Base-by-base conservation (phyloP, 805 yeast genomes). In the Ogataea thermomethanolica region DNA sequence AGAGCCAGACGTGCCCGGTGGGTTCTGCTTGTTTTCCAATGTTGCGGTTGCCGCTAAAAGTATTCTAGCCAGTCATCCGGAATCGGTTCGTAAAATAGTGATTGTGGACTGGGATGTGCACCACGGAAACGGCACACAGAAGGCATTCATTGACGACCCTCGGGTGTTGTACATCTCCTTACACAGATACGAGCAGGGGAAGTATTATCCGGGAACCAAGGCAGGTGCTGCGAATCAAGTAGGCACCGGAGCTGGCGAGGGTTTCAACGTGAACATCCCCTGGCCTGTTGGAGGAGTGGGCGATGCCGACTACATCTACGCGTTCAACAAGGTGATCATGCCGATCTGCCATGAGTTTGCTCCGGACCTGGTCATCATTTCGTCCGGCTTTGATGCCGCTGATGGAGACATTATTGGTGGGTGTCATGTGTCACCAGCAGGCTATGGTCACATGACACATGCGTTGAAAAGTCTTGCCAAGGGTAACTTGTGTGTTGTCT, bases 111-210 rank as follows among this genome's bases (percentile, higher is more conserved):
- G 99, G 99, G 99, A 93, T 63, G 89, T 93, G 34, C 99, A 93
- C 64, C 99, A 93, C 62, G 99, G 99, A 20, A 93, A 93, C 62
- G 99, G 99, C 28, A 93, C 99, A 1, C 99, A 93, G 62, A 83
- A 84, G 59, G 88, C 95, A 2, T 93, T 93, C 53, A 78, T 78
- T 50, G 76, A 86, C 48, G 96, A 93, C 58, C 95, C 95, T 21
- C 70, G 95, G 40, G 97, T 93, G 7, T 70, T 93, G 25, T 93
- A 93, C 62, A 79, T 93, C 32, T 90, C 98, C 0, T 65, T 91
- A 23, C 99, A 93, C 64, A 76, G 99, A 48, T 91, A 85, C 59
- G 98, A 93, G 55, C 78, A 83, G 48, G 98, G 95, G 0, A 79
- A 78, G 51, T 93, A 87, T 58, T 93, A 93, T 58, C 99, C 99